Evolutionary conservation across 345 rosid species (phyloP), one percentile per base, ranked within the genome.

Genomic region (Dimocarpus longan): DNA sequence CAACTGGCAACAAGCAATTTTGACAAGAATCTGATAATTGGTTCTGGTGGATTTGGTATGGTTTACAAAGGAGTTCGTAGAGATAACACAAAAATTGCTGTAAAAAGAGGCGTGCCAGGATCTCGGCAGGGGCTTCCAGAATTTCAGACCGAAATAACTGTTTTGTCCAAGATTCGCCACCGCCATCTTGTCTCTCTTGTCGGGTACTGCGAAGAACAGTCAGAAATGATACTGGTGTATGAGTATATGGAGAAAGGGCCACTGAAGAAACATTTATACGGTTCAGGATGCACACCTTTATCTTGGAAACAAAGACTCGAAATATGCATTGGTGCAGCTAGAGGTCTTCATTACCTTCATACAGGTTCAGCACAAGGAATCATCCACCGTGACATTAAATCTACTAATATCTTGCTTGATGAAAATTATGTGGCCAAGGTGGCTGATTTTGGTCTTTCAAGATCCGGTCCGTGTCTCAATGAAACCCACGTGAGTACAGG

Each of bases 201-300:
- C 54, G 98, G 99, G 12, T 95, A 87, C 70, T 95, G 99, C 62
- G 98, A 95, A 80, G 99, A 95, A 81, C 95, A 92, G 71, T 91
- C 98, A 8, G 99, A 95, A 64, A 95, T 93, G 99, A 89, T 95
- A 74, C 83, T 95, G 24, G 96, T 93, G 60, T 95, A 95, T 11
- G 99, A 95, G 85, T 95, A 92, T 81, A 91, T 95, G 98, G 99
- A 95, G 56, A 90, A 92, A 67, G 99, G 98, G 39, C 95, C 99
- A 1, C 84, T 96, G 84, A 96, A 92, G 80, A 87, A 84, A 62
- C 97, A 96, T 80, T 84, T 96, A 65, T 94, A 96, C 48, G 93
- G 98, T 68, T 86, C 93, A 0, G 82, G 78, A 32, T 79, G 87
- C 56, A 88, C 86, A 7, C 92, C 93, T 65, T 71, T 96, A 74